Evolutionary conservation across 306 rosid genomes (phyloP).

Genomic region (Sicyos edulis): DNA sequence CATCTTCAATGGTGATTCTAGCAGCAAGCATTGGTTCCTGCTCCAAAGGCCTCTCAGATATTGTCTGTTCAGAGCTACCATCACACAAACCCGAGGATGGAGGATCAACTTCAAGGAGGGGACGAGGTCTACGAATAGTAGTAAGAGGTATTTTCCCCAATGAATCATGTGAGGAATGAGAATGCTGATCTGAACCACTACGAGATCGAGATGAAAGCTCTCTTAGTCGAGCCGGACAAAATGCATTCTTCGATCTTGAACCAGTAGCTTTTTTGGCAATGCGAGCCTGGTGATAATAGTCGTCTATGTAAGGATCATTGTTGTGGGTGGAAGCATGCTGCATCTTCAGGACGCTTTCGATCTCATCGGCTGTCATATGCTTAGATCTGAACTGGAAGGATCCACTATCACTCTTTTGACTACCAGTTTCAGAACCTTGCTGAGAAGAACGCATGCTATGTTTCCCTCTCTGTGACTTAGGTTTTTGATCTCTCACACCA

Average conservation of each 20-base stretch:
- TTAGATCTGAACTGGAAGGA: slow-evolving; percentile 68
- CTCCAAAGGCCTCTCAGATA: slow-evolving; percentile 83
- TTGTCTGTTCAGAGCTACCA: slow-evolving; percentile 55
- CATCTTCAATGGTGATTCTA: slow-evolving; percentile 87
- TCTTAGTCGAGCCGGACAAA: slow-evolving; percentile 75
- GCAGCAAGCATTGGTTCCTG: slow-evolving; percentile 97
- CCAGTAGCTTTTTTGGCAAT: slow-evolving; percentile 70
- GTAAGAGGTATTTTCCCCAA: slow-evolving; percentile 92
- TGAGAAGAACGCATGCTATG: slow-evolving; percentile 49
- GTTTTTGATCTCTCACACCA: slow-evolving; percentile 74
- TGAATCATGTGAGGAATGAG: slow-evolving; percentile 93
- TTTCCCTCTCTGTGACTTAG: slow-evolving; percentile 54
- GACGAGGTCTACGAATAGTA: slow-evolving; percentile 97
- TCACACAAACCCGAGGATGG: slow-evolving; percentile 53
- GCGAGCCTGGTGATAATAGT: slow-evolving; percentile 90
- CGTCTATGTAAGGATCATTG: slow-evolving; percentile 96
- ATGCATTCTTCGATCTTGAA: slow-evolving; percentile 70
- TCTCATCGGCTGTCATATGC: slow-evolving; percentile 84
- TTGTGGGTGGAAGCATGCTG: slow-evolving; percentile 95
- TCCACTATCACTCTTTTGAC: slow-evolving; percentile 55
- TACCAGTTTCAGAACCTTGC: slow-evolving; percentile 57
- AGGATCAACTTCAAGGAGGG: slow-evolving; percentile 93
- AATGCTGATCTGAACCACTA: slow-evolving; percentile 77
- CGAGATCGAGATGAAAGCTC: slow-evolving; percentile 78
- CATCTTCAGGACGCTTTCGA: slow-evolving; percentile 83